Evolutionary conservation across 1,284 basidiomycete species (phyloP).

Genomic region (Ceratobasidium sp.): DNA sequence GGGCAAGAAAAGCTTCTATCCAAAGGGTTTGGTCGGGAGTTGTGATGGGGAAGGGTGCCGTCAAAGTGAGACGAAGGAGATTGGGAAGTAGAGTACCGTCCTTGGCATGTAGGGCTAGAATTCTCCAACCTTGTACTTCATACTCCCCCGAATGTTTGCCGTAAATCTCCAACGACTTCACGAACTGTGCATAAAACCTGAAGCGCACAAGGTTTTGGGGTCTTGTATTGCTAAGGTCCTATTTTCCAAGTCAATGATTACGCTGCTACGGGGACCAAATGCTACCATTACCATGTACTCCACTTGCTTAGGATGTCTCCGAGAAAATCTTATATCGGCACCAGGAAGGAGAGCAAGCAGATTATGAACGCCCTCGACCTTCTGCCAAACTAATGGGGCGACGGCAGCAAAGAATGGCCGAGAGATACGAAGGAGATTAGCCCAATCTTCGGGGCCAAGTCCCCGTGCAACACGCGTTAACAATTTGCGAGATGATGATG

Average conservation of each 20-base stretch:
- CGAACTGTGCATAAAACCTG: no score
- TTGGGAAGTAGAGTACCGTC: not conserved
- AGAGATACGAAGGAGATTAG: conserved; percentile 1
- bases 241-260: no score
- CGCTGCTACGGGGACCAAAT: no score
- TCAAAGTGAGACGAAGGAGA: no score
- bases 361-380: no score
- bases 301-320: not conserved
- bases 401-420: conserved; percentile 6
- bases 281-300: no score
- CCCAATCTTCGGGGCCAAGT: not conserved
- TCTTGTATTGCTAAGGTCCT: not conserved
- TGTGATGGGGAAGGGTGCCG: no score
- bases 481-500: not conserved
- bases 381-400: no score
- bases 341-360: conserved; percentile 1
- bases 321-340: not conserved
- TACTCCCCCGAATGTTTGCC: not conserved
- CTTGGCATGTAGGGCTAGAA: not conserved
- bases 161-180: not conserved
- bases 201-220: not conserved
- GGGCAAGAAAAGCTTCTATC: not conserved
- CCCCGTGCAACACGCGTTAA: not conserved
- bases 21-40: no score
- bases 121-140: not conserved